These are phyloP conservation scores for Wallacemonas rigidus DNA, from an alignment of 208 protist genomes.

Conservation along the genomic window DNA sequence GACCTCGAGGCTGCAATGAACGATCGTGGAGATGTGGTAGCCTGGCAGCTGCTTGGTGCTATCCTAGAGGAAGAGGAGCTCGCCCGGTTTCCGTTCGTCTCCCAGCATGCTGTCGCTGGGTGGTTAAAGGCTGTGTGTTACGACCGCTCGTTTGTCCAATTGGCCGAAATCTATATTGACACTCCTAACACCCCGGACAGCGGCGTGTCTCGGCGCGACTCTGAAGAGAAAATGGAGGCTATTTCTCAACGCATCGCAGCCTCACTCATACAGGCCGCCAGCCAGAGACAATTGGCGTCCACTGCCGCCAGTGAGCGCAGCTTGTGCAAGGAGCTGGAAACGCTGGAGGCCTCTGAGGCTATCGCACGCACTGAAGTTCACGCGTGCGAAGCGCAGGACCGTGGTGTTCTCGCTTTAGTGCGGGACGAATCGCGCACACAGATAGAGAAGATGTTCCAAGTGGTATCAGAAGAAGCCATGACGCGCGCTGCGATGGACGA, in stretches of 20 bases:
- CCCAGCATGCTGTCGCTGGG: background rate
- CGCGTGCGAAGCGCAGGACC: background rate
- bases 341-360: background rate
- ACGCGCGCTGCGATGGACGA: constrained; percentile 1
- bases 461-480: background rate
- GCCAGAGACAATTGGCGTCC: background rate
- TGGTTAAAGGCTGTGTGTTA: background rate
- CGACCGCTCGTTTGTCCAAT: background rate
- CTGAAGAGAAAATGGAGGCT: background rate
- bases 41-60: background rate
- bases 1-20: constrained; percentile 3
- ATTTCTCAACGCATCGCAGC: constrained; percentile 3
- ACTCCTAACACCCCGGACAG: background rate
- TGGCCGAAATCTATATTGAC: background rate
- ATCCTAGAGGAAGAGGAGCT: constrained; percentile 3
- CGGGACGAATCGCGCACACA: too few species aligned
- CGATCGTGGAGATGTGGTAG: constrained; percentile 10
- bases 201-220: background rate
- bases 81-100: background rate
- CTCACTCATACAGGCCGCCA: background rate
- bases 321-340: background rate
- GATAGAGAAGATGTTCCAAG: too few species aligned
- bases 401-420: background rate
- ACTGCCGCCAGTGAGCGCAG: background rate
- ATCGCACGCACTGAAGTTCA: constrained; percentile 7